A percentile compares a stretch with the other conserved stretches of the same genome.
These are phyloP conservation scores for Pisolithus marmoratus DNA, from an alignment of 768 basidiomycete species.

Conservation along the genomic window DNA sequence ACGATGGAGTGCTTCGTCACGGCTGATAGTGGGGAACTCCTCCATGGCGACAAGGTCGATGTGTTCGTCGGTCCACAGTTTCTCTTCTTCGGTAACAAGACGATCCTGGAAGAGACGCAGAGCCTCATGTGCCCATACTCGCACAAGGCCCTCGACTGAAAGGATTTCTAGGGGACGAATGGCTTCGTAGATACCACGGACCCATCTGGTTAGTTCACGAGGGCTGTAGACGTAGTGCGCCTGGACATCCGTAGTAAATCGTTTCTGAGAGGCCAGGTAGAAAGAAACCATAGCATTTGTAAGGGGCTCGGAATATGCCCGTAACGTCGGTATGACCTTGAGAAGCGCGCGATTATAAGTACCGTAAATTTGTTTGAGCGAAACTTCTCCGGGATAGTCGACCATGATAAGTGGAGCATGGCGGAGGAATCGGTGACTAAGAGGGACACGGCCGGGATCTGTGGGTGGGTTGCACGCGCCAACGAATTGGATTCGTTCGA, in stretches of 20 bases:
- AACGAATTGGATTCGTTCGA: slow-evolving; percentile 99
- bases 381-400: slow-evolving; percentile 96
- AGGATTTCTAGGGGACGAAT: slow-evolving; percentile 91
- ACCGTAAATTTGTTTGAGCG: slow-evolving; percentile 96
- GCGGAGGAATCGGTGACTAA: slow-evolving; percentile 94
- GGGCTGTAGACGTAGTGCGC: slow-evolving; percentile 99
- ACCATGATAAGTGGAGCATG: slow-evolving; percentile 99
- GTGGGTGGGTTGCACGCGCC: slow-evolving; percentile 99
- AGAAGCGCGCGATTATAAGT: slow-evolving; percentile 95
- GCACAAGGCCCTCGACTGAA: slow-evolving; percentile 89
- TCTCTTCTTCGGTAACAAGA: slow-evolving; percentile 88
- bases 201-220: slow-evolving; percentile 97
- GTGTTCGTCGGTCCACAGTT: slow-evolving; percentile 90
- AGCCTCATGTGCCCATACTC: slow-evolving; percentile 98
- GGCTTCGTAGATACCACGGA: slow-evolving; percentile 95
- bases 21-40: slow-evolving; percentile 91
- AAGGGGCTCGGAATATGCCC: slow-evolving; percentile 88
- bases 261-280: slow-evolving; percentile 89
- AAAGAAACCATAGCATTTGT: slow-evolving; percentile 97
- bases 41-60: slow-evolving; percentile 79
- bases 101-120: slow-evolving; percentile 97
- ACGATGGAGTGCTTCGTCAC: slow-evolving; percentile 76
- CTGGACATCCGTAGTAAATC: slow-evolving; percentile 94
- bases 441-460: slow-evolving; percentile 97
- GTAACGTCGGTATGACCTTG: slow-evolving; percentile 90